Evolutionary conservation across 352 stramenopile species (phyloP).

Genomic region (Phytophthora kernoviae): DNA sequence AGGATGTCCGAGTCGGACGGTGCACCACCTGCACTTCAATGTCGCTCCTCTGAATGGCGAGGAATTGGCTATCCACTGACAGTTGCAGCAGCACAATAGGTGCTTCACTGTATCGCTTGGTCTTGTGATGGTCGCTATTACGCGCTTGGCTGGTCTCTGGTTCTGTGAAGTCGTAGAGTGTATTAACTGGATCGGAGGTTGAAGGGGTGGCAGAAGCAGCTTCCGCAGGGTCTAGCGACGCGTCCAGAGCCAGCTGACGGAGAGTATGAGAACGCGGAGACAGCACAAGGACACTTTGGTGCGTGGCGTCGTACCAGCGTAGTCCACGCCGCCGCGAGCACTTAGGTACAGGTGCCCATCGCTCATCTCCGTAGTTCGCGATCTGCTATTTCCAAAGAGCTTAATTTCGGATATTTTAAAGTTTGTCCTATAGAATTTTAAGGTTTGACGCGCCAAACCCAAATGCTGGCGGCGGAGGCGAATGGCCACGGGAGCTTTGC

Average conservation of each 20-base stretch:
- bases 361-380: constrained; percentile 26
- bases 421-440: constrained; percentile 14
- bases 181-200: constrained; percentile 7
- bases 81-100: constrained; percentile 48
- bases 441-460: constrained; percentile 11
- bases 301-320: constrained; percentile 66
- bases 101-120: constrained; percentile 7
- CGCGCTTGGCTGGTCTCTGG: neutral
- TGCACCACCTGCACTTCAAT: constrained; percentile 81
- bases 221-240: constrained; percentile 29
- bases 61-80: constrained; percentile 68
- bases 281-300: constrained; percentile 61
- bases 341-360: constrained; percentile 70
- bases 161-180: constrained; percentile 56
- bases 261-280: constrained; percentile 36
- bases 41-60: constrained; percentile 82
- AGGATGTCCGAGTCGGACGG: constrained; percentile 44
- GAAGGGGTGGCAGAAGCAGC: constrained; percentile 6
- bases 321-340: constrained; percentile 48
- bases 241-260: constrained; percentile 48
- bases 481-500: neutral
- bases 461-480: neutral
- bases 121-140: constrained; percentile 3
- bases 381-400: no score
- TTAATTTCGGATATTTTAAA: neutral